Conservation (phyloP, 495 filamentous ascomycete species). For the Chaetomidium leptoderma region DNA sequence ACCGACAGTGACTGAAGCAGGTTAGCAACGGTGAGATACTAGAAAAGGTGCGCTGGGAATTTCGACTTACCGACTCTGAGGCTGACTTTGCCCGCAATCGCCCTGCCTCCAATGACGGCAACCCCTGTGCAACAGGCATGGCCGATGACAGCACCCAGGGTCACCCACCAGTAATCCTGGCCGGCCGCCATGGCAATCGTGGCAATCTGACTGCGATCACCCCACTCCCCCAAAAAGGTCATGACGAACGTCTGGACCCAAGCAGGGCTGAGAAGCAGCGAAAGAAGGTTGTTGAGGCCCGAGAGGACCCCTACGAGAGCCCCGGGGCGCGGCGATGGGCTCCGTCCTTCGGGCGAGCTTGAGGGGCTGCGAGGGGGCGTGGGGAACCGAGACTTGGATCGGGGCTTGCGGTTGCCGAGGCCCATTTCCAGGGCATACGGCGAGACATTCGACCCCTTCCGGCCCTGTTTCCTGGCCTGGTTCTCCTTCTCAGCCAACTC, state of each 20-base stretch:
- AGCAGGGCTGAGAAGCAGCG: slow-evolving; percentile 82
- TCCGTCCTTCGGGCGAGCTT: slow-evolving; percentile 50
- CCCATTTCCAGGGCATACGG: slow-evolving; percentile 65
- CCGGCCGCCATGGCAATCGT: slow-evolving; percentile 99
- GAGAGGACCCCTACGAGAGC: slow-evolving; percentile 35
- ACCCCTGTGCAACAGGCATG: slow-evolving; percentile 86
- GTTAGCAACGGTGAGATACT: slow-evolving; percentile 17
- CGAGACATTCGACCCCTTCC: slow-evolving; percentile 53
- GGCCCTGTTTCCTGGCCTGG: slow-evolving; percentile 51
- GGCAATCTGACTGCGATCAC: slow-evolving; percentile 94
- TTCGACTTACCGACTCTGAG: slow-evolving; percentile 85
- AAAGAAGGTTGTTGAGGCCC: slow-evolving; percentile 82
- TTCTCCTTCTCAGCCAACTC: slow-evolving; percentile 94
- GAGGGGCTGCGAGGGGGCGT: slow-evolving; percentile 57
- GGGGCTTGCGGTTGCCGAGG: slow-evolving; percentile 50
- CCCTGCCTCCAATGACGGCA: slow-evolving; percentile 89
- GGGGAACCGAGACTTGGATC: slow-evolving; percentile 58
- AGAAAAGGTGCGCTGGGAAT: not conserved
- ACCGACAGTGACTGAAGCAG: slow-evolving; percentile 75
- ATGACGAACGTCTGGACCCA: slow-evolving; percentile 99
- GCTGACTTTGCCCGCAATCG: slow-evolving; percentile 90
- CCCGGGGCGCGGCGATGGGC: slow-evolving; percentile 37
- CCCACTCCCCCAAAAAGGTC: slow-evolving; percentile 99
- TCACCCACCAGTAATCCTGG: slow-evolving; percentile 99
- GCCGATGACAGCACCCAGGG: slow-evolving; percentile 78